These are phyloP conservation scores for Schizonepeta tenuifolia DNA, from an alignment of 257 asterid species.

Conservation along the genomic window DNA sequence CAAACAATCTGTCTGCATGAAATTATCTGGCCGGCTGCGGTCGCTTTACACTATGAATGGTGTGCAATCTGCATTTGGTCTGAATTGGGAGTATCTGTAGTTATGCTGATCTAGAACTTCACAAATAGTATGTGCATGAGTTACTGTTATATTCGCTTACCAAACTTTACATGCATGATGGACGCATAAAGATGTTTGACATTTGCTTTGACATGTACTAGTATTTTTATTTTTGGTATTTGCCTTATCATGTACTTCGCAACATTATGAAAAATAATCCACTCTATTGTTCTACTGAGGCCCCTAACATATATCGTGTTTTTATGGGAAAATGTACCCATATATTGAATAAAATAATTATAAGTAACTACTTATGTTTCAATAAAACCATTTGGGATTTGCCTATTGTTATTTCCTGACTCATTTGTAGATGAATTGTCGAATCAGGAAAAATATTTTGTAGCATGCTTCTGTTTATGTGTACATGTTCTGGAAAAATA, in stretches of 20 bases:
- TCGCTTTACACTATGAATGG: slow-evolving; percentile 1
- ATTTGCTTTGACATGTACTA: not conserved
- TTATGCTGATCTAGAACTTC: not conserved
- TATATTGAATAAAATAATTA: not conserved
- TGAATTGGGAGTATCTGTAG: not conserved
- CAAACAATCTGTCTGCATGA: too few species aligned
- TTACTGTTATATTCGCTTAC: slow-evolving; percentile 2
- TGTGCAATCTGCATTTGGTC: slow-evolving; percentile 12
- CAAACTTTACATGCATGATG: slow-evolving; percentile 21
- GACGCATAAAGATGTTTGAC: slow-evolving; percentile 12
- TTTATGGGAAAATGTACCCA: not conserved
- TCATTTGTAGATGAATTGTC: slow-evolving; percentile 19
- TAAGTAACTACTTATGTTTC: slow-evolving; percentile 2
- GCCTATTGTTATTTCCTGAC: slow-evolving; percentile 8
- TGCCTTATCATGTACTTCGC: not conserved
- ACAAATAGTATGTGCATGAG: slow-evolving; percentile 13
- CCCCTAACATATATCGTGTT: not conserved
- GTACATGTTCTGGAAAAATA: slow-evolving; percentile 20
- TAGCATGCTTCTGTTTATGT: slow-evolving; percentile 1
- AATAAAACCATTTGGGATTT: slow-evolving; percentile 4
- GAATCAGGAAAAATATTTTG: slow-evolving; percentile 23
- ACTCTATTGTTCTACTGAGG: slow-evolving; percentile 8
- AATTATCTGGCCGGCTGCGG: not conserved
- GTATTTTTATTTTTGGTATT: slow-evolving; percentile 2
- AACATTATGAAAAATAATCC: not conserved